Conservation (phyloP, 2,329 filamentous ascomycete genomes). For the Penicillium psychrosexuale region DNA sequence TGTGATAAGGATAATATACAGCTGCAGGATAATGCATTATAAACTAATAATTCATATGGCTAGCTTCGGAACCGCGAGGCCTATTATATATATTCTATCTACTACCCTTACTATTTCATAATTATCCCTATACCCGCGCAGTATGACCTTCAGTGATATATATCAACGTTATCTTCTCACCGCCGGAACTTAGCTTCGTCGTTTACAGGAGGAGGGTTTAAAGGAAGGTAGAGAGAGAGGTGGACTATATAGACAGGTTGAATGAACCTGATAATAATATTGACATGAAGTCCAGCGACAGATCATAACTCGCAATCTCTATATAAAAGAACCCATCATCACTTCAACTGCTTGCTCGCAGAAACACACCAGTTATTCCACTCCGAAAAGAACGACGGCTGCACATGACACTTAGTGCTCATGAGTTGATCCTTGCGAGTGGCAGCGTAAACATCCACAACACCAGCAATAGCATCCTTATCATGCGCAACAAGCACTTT, state of each 20-base stretch:
- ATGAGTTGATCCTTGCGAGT: constrained; percentile 60
- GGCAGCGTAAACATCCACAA: constrained; percentile 63
- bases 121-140: no score
- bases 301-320: background rate
- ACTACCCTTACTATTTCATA: no score
- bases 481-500: constrained; percentile 46
- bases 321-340: background rate
- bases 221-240: no score
- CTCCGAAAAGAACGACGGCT: constrained; percentile 65
- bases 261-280: constrained; percentile 1
- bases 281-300: background rate
- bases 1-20: background rate
- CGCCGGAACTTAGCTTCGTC: no score
- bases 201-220: no score
- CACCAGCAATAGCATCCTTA: constrained; percentile 51
- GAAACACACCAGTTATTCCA: constrained; percentile 69
- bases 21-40: background rate
- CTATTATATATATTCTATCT: no score
- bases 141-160: no score
- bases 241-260: background rate
- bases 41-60: no score
- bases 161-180: no score
- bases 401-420: constrained; percentile 57
- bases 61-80: no score
- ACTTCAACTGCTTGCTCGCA: constrained; percentile 43